Evolutionary conservation across 208 protist genomes (phyloP), one percentile per base, ranked within the genome.

Genomic region (Crithidia bombi): DNA sequence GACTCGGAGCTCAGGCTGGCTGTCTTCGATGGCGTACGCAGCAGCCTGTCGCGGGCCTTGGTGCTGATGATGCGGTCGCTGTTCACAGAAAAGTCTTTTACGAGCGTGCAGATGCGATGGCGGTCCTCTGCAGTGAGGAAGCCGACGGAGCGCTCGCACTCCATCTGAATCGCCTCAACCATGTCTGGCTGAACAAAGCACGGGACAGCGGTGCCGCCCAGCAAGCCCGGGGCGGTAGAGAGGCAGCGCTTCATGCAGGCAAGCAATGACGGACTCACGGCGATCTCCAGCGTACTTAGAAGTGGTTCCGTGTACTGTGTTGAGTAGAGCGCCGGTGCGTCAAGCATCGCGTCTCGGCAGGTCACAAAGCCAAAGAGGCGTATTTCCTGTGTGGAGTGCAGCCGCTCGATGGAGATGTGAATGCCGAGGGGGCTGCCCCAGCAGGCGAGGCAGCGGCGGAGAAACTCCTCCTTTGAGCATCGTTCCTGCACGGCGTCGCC

Each of bases 111-210:
- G 11, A 92, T 61, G 65, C 75, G 76, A 19, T 74, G 65, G 74
- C 81, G 83, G 41, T 86, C 82, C 0, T 77, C 74, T 15, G 80
- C 38, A 10, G 66, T 35, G 19, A 94, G 65, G 56, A 90, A 86
- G 33, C 75, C 84, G 51, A 91, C 80, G n/a, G 83, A 21, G 65
- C 89, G 89, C 73, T 94, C 89, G 79, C 89, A 94, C 71, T 94
- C 83, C 10, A 80, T 66, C 50, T 91, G 86, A 21, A 90, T 80
- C 3, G 69, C 73, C 25, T 73, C 73, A 0, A 88, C 83, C 10
- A 81, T 58, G 38, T 85, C 82, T 0, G 81, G 64, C 54, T 88
- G 79, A 39, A 90, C 59, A 69, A 87, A 89, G 58, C 82, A 78
- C 3, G 57, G 54, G 3, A 80, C 64, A 9, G 55, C 49, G 1